These are phyloP conservation scores for Argentina anserina DNA, from an alignment of 306 rosid species.

Conservation along the genomic window DNA sequence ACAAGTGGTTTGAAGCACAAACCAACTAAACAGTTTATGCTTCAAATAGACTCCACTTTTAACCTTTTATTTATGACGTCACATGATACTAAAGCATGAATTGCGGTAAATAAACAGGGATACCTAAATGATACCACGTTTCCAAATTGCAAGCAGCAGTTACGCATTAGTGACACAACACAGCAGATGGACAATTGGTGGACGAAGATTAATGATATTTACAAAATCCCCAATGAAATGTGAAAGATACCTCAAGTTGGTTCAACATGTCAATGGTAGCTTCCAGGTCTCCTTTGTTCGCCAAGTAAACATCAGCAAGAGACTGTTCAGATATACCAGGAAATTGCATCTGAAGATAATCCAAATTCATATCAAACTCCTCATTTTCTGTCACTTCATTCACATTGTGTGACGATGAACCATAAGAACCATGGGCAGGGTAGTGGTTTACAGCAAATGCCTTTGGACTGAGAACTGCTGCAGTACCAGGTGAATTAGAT, in stretches of 20 bases:
- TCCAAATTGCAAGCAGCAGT: slow-evolving; percentile 1
- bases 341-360: slow-evolving; percentile 61
- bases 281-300: slow-evolving; percentile 56
- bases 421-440: slow-evolving; percentile 35
- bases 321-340: slow-evolving; percentile 61
- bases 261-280: slow-evolving; percentile 72
- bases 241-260: slow-evolving; percentile 67
- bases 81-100: not conserved
- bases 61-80: not conserved
- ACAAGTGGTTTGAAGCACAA: not conserved
- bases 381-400: slow-evolving; percentile 38
- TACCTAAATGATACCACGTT: not conserved
- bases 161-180: not conserved
- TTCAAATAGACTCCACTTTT: not conserved
- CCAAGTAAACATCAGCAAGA: slow-evolving; percentile 61
- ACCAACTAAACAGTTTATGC: not conserved
- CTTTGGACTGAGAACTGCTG: slow-evolving; percentile 21
- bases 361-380: slow-evolving; percentile 60
- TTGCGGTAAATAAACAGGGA: not conserved
- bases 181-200: not conserved
- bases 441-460: slow-evolving; percentile 30
- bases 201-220: not conserved
- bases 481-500: slow-evolving; percentile 14
- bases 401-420: slow-evolving; percentile 35
- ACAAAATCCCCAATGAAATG: not conserved